These are phyloP conservation scores for Tolypocladium ovalisporum DNA, from an alignment of 2,329 filamentous ascomycete genomes.

Conservation along the genomic window DNA sequence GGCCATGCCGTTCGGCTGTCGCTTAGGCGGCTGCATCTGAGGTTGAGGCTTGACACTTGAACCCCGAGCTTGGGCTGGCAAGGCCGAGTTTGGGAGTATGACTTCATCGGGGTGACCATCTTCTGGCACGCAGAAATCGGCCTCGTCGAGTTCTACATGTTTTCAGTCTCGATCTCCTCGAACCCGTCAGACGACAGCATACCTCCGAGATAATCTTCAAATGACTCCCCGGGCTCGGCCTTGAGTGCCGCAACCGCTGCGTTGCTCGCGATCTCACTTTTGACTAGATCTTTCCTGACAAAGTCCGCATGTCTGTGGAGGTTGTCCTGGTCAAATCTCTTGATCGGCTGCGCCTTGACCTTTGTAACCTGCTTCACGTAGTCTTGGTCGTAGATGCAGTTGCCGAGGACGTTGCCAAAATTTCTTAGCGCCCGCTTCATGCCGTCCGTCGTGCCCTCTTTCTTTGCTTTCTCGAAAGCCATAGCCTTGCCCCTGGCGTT, in stretches of 20 bases:
- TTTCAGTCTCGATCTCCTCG: slow-evolving; percentile 26
- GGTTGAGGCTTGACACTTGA: slow-evolving; percentile 5
- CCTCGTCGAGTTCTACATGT: slow-evolving; percentile 59
- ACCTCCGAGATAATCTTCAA: slow-evolving; percentile 41
- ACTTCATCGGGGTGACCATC: slow-evolving; percentile 70
- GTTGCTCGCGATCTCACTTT: slow-evolving; percentile 8
- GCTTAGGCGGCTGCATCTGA: slow-evolving; percentile 10
- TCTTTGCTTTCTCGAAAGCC: slow-evolving; percentile 97
- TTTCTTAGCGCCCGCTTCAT: slow-evolving; percentile 81
- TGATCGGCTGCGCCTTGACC: slow-evolving; percentile 63
- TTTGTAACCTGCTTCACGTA: slow-evolving; percentile 86
- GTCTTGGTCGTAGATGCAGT: slow-evolving; percentile 95
- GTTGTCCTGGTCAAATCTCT: slow-evolving; percentile 67
- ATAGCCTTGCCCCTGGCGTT: slow-evolving; percentile 92
- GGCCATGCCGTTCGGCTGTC: slow-evolving; percentile 8
- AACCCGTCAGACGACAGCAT: slow-evolving; percentile 25
- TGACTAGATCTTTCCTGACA: slow-evolving; percentile 44
- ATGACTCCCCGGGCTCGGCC: slow-evolving; percentile 29
- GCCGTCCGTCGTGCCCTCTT: slow-evolving; percentile 91
- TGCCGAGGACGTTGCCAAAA: slow-evolving; percentile 95
- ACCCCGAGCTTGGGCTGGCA: slow-evolving; percentile 8
- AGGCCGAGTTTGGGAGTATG: slow-evolving; percentile 31
- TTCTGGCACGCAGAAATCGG: slow-evolving; percentile 60
- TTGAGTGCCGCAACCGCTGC: slow-evolving; percentile 11
- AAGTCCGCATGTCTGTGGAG: slow-evolving; percentile 76